Percentiles rank a stretch among this genome's conserved stretches.
Evolutionary conservation across 768 basidiomycete genomes (phyloP).

Genomic region (Calocybe indica): DNA sequence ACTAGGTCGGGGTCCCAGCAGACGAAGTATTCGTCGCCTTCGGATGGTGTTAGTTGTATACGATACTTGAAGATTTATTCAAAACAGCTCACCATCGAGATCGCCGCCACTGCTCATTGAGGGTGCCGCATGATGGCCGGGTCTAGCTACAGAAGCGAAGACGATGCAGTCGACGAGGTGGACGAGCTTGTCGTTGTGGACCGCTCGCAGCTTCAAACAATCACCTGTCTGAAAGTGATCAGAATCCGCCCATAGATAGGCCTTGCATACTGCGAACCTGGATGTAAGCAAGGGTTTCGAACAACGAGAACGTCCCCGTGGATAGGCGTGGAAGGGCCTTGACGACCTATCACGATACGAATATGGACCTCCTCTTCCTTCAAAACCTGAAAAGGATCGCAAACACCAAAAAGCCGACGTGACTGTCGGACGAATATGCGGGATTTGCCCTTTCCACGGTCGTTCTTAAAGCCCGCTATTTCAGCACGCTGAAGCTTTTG

Average conservation of each 20-base stretch:
- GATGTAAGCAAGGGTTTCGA: conserved; percentile 65
- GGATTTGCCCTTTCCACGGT: conserved; percentile 43
- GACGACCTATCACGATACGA: conserved; percentile 44
- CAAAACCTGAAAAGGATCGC: conserved; percentile 58
- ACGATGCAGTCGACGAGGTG: conserved; percentile 66
- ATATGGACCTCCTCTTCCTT: conserved; percentile 62
- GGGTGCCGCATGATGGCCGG: conserved; percentile 56
- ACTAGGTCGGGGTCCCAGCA: conserved; percentile 66
- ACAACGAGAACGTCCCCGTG: conserved; percentile 60
- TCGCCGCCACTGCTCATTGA: conserved; percentile 70
- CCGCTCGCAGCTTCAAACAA: conserved; percentile 58
- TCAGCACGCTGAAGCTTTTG: conserved; percentile 41
- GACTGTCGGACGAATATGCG: conserved; percentile 61
- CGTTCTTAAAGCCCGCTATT: conserved; percentile 44
- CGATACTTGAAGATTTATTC: background rate
- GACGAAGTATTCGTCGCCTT: conserved; percentile 63
- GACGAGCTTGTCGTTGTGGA: conserved; percentile 37
- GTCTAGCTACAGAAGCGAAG: conserved; percentile 51
- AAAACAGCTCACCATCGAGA: conserved; percentile 37
- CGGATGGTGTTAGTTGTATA: background rate
- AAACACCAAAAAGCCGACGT: conserved; percentile 58
- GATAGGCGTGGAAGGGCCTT: conserved; percentile 49
- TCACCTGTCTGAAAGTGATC: conserved; percentile 34
- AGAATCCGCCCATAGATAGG: background rate
- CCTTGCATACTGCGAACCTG: conserved; percentile 30